phyloP scores from a whole-genome alignment of 495 filamentous ascomycete genomes.

The Melanomma pulvis-pyrius region DNA sequence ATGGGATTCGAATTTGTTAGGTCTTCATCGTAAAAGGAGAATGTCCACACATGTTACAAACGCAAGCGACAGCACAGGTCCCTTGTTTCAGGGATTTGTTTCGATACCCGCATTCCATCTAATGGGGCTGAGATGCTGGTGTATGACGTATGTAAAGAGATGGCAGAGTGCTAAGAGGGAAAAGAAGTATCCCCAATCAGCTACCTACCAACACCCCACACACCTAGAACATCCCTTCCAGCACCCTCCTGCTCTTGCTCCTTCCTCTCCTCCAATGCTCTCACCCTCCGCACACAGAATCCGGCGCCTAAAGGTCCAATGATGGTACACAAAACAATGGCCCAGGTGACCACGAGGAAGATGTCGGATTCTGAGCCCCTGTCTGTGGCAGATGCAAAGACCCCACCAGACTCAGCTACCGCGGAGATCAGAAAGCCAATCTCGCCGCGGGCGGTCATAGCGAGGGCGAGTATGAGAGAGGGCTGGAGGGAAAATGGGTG shows the following conservation, averaged over 20 bases:
- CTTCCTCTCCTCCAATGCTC: constrained; percentile 37
- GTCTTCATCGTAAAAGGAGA: not conserved
- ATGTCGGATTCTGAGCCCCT: constrained; percentile 42
- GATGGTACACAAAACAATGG: constrained; percentile 73
- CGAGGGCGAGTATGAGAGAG: constrained; percentile 58
- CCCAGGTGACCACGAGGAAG: constrained; percentile 74
- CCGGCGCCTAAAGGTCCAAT: constrained; percentile 73
- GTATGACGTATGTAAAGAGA: not conserved
- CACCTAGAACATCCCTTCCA: constrained; percentile 40
- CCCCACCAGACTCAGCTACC: constrained; percentile 61
- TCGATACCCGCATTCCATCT: not conserved
- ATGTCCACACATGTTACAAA: not conserved
- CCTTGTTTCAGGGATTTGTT: not conserved
- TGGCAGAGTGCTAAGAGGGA: not conserved
- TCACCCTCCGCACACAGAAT: constrained; percentile 56
- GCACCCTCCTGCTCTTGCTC: constrained; percentile 25
- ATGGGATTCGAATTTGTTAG: too few species aligned
- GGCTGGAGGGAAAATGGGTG: constrained; percentile 63
- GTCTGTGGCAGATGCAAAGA: constrained; percentile 48
- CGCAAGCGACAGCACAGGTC: not conserved
- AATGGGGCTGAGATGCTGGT: not conserved
- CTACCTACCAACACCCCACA: constrained; percentile 39
- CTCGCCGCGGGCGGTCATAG: constrained; percentile 79
- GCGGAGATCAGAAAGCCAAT: constrained; percentile 79
- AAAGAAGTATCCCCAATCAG: not conserved